Evolutionary conservation across 345 rosid species (phyloP).

Genomic region (Citropsis articulata): DNA sequence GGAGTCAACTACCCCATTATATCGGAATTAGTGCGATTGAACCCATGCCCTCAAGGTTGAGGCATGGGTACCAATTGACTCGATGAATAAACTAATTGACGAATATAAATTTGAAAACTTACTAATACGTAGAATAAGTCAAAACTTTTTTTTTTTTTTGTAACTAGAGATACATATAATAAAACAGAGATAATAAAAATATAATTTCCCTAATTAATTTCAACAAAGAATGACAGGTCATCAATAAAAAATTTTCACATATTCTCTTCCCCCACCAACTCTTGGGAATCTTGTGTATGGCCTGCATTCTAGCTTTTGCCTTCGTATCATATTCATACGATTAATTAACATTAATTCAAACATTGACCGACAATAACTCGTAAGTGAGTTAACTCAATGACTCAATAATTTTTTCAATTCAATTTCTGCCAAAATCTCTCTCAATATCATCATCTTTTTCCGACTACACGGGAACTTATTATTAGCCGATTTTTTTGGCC

Average conservation of each 20-base stretch:
- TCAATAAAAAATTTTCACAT: constrained; percentile 9
- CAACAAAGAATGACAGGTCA: neutral
- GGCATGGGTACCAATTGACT: too few species aligned
- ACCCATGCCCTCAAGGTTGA: too few species aligned
- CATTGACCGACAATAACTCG: neutral
- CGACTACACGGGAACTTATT: neutral
- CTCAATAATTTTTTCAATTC: constrained; percentile 1
- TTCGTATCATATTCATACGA: neutral
- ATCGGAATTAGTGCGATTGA: too few species aligned
- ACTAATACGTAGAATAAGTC: too few species aligned
- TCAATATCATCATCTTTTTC: constrained; percentile 12
- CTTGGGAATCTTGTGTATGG: constrained; percentile 35
- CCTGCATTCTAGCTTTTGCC: constrained; percentile 6
- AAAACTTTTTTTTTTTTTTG: too few species aligned
- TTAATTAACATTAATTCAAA: neutral
- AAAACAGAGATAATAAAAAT: too few species aligned
- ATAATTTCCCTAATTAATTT: neutral
- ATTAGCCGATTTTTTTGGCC: constrained; percentile 20
- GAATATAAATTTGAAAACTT: too few species aligned
- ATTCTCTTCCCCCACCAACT: constrained; percentile 31
- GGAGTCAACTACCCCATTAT: too few species aligned
- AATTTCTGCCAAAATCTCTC: constrained; percentile 35
- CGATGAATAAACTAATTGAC: too few species aligned
- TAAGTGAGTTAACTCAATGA: neutral
- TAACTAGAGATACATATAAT: too few species aligned